These are phyloP conservation scores for Dioszegia aurantiaca DNA, from an alignment of 768 basidiomycete species.

Conservation along the genomic window DNA sequence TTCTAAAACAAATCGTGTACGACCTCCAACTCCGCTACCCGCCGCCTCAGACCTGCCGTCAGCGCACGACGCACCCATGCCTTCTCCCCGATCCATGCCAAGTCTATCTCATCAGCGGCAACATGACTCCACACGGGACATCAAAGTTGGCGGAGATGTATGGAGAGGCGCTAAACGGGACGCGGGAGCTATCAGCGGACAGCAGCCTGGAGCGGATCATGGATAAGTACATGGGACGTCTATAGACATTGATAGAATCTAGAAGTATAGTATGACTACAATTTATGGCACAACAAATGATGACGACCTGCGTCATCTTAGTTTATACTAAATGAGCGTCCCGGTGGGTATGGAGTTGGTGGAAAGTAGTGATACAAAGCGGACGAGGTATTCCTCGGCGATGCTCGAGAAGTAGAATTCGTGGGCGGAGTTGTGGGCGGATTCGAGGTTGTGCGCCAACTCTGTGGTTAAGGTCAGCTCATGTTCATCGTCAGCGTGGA, in stretches of 20 bases:
- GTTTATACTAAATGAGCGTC: not conserved
- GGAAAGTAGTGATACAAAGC: constrained; percentile 32
- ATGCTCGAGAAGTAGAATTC: constrained; percentile 93
- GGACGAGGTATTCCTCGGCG: constrained; percentile 61
- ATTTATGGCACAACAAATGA: not conserved
- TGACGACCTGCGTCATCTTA: not conserved
- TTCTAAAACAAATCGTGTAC: no score
- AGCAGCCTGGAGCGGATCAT: not conserved
- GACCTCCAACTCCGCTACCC: not conserved
- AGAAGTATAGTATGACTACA: not conserved
- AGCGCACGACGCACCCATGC: not conserved
- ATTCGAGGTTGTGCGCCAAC: constrained; percentile 21
- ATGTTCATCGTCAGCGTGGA: not conserved
- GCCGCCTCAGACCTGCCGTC: not conserved
- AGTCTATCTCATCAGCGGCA: not conserved
- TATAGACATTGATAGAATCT: no score
- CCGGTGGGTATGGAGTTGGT: not conserved
- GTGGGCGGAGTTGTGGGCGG: constrained; percentile 78
- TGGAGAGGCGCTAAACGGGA: constrained; percentile 9
- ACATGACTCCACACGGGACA: constrained; percentile 1
- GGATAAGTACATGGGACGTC: not conserved
- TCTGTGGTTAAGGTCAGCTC: constrained; percentile 13
- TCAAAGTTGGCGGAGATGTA: constrained; percentile 7
- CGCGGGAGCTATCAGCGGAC: not conserved
- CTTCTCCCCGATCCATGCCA: not conserved